phyloP scores from a whole-genome alignment of 768 basidiomycete genomes.

The Mycena galericulata region DNA sequence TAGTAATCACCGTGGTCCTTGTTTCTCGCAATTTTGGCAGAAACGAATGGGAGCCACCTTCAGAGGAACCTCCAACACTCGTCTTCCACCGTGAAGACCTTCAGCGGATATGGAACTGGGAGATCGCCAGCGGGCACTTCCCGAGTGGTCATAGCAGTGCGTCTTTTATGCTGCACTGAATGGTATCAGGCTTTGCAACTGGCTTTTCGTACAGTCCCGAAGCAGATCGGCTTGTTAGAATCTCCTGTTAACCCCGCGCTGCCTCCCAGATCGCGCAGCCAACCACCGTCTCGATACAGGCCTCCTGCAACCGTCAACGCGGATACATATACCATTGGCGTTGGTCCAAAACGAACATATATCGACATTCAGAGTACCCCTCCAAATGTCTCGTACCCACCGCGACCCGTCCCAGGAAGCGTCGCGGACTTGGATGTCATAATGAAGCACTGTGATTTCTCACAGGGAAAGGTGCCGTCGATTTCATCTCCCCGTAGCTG shows the following conservation, averaged over 20 bases:
- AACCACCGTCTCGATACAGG: conserved; percentile 64
- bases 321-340: conserved; percentile 67
- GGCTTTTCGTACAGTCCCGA: conserved; percentile 62
- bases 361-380: conserved; percentile 71
- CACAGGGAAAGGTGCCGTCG: conserved; percentile 68
- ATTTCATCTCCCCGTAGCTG: conserved; percentile 5
- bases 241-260: conserved; percentile 76
- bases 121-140: conserved; percentile 90
- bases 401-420: conserved; percentile 83
- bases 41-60: conserved; percentile 59
- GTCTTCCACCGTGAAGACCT: conserved; percentile 79
- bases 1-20: conserved; percentile 62
- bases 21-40: conserved; percentile 56
- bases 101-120: conserved; percentile 93
- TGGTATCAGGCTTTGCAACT: conserved; percentile 5
- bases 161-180: conserved; percentile 43
- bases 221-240: conserved; percentile 66
- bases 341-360: conserved; percentile 82
- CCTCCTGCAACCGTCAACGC: conserved; percentile 55
- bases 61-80: conserved; percentile 70
- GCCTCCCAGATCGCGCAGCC: conserved; percentile 59
- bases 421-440: conserved; percentile 91
- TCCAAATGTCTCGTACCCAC: conserved; percentile 81
- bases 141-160: conserved; percentile 78
- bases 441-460: conserved; percentile 89